Evolutionary conservation across 768 basidiomycete genomes (phyloP).

Genomic region (Pulveroboletus ravenelii): DNA sequence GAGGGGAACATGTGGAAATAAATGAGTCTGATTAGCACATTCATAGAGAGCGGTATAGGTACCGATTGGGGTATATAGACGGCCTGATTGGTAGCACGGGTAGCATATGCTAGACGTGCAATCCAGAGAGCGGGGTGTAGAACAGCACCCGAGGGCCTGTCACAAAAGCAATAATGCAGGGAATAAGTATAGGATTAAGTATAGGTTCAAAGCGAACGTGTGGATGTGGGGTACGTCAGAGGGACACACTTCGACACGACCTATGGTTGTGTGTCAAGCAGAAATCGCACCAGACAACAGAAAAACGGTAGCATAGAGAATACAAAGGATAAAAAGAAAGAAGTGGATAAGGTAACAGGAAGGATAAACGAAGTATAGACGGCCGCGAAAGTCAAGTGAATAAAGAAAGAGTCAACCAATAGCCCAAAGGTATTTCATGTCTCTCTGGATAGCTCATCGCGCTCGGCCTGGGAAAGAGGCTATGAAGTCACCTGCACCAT

Average conservation of each 20-base stretch:
- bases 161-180: constrained; percentile 28
- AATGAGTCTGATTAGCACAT: constrained; percentile 8
- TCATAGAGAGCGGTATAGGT: constrained; percentile 5
- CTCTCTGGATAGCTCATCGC: constrained; percentile 8
- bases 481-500: constrained; percentile 4
- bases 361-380: constrained; percentile 25
- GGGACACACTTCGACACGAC: constrained; percentile 15
- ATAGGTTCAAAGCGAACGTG: constrained; percentile 30
- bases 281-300: constrained; percentile 32
- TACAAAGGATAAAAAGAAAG: constrained; percentile 14
- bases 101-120: constrained; percentile 20
- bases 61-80: constrained; percentile 1
- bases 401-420: constrained; percentile 59
- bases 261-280: constrained; percentile 26
- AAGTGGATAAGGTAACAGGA: constrained; percentile 29
- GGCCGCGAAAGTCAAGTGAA: constrained; percentile 37
- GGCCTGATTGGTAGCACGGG: constrained; percentile 9
- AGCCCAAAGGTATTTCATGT: constrained; percentile 44
- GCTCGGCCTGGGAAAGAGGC: neutral
- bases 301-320: constrained; percentile 21
- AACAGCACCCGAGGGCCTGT: constrained; percentile 25
- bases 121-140: constrained; percentile 16
- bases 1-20: neutral
- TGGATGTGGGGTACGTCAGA: constrained; percentile 1
- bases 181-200: constrained; percentile 26